phyloP scores from a whole-genome alignment of 78 protist species.

The Tieghemostelium lacteum region DNA sequence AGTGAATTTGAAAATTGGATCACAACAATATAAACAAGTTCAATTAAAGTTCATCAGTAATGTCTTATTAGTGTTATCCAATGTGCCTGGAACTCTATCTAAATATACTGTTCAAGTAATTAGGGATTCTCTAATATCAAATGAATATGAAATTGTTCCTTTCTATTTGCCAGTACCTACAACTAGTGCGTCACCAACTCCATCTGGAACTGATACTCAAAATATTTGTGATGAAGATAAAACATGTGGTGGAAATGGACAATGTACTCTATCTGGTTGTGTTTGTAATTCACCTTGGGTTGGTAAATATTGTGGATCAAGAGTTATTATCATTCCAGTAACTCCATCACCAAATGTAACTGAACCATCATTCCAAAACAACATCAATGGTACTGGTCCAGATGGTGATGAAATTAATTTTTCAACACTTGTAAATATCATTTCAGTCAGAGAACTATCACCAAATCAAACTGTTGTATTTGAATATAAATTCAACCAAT shows the following conservation, averaged over 20 bases:
- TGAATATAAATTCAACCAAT: neutral
- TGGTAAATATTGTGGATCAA: neutral
- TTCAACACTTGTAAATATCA: neutral
- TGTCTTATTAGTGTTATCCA: neutral
- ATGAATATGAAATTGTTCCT: neutral
- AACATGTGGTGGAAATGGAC: neutral
- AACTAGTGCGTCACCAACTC: neutral
- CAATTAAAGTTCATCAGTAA: neutral
- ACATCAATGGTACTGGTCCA: neutral
- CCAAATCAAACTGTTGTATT: neutral
- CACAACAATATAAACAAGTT: neutral
- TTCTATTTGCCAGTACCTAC: neutral
- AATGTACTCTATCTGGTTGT: neutral
- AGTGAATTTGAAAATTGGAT: no score
- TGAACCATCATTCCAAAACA: neutral
- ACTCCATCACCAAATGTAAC: neutral
- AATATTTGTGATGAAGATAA: neutral
- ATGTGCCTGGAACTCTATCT: neutral
- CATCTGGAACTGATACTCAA: neutral
- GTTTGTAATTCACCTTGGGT: neutral
- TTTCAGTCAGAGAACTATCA: constrained; percentile 7
- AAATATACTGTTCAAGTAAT: neutral
- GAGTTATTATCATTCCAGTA: neutral
- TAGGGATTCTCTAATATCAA: neutral
- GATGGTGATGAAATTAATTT: neutral